A percentile compares a stretch with the other conserved stretches of the same genome.
Evolutionary conservation across 805 yeast genomes (phyloP).

Genomic region (Grigorovia yakushimaensis): DNA sequence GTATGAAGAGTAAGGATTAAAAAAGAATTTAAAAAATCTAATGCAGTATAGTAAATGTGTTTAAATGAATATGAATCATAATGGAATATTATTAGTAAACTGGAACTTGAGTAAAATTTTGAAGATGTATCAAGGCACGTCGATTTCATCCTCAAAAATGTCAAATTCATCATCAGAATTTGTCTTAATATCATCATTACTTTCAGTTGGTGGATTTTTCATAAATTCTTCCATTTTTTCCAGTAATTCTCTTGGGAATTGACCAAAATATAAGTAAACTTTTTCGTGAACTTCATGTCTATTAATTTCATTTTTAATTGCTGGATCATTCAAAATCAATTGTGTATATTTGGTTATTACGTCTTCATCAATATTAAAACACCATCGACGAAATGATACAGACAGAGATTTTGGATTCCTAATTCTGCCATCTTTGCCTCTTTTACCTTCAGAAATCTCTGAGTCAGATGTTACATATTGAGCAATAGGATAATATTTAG

Average conservation of each 20-base stretch:
- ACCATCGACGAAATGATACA: neutral
- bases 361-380: constrained; percentile 16
- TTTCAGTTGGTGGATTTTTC: neutral
- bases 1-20: no score
- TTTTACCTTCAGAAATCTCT: no score
- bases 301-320: constrained; percentile 15
- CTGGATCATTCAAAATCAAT: constrained; percentile 17
- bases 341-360: constrained; percentile 17
- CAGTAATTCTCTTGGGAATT: constrained; percentile 19
- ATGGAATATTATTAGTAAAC: no score
- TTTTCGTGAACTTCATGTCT: constrained; percentile 14
- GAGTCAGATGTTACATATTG: neutral
- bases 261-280: constrained; percentile 17
- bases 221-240: constrained; percentile 1
- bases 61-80: no score
- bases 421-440: neutral
- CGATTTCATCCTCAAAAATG: constrained; percentile 1
- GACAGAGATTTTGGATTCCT: neutral
- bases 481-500: constrained; percentile 51
- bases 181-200: neutral
- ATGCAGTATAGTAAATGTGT: no score
- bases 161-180: constrained; percentile 1
- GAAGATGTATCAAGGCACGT: neutral
- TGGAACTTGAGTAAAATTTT: no score
- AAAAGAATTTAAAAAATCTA: no score